Conservation (phyloP, 495 filamentous ascomycete species). For the Neurospora sp. region DNA sequence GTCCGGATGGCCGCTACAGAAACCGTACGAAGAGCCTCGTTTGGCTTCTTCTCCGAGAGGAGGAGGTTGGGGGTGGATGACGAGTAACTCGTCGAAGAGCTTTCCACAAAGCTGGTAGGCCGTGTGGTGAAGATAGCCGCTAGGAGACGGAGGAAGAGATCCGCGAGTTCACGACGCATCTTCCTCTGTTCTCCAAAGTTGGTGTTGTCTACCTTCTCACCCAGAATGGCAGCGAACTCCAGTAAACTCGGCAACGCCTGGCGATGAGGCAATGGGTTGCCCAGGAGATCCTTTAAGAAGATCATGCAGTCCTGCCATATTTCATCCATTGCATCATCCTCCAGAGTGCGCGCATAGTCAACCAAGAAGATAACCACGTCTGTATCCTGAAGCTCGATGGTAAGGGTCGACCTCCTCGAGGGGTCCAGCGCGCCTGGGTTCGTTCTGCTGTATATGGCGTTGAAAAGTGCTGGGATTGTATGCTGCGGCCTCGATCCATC, state of each 20-base stretch:
- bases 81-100: conserved; percentile 8
- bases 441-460: conserved; percentile 88
- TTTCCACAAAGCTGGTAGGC: conserved; percentile 51
- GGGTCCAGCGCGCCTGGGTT: conserved; percentile 75
- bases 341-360: conserved; percentile 76
- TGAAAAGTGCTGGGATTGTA: conserved; percentile 92
- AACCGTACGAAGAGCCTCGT: conserved; percentile 2
- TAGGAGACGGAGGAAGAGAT: conserved; percentile 77
- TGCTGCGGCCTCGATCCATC: conserved; percentile 87
- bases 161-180: conserved; percentile 86
- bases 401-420: conserved; percentile 72
- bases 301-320: conserved; percentile 93
- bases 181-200: conserved; percentile 93
- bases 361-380: conserved; percentile 82
- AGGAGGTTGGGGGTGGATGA: conserved; percentile 10
- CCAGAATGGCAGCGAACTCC: conserved; percentile 80
- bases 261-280: conserved; percentile 90
- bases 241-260: conserved; percentile 81
- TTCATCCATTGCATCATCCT: conserved; percentile 98
- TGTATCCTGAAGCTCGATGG: conserved; percentile 67
- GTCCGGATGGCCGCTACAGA: conserved; percentile 15
- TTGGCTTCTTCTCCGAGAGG: conserved; percentile 17
- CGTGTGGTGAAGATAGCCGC: conserved; percentile 86
- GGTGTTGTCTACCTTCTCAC: conserved; percentile 92
- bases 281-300: conserved; percentile 80